A percentile compares a stretch with the other conserved stretches of the same genome.
Conservation (phyloP, 306 rosid genomes). For the barrel medic (Medicago truncatula) region MtrunA17r5.0-ANR NC_053045.1:7569501-7570000, state of each 20-base stretch:
- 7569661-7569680: conserved; percentile 47
- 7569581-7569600: conserved; percentile 49
- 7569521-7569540: conserved; percentile 97
- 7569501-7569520: conserved; percentile 92
- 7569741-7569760: conserved; percentile 88
- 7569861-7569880: conserved; percentile 69
- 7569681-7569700: conserved; percentile 40
- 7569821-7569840: too few relatives aligned
- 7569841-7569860: too few relatives aligned
- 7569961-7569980: conserved; percentile 58
- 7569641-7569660: conserved; percentile 36
- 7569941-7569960: conserved; percentile 89
- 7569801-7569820: conserved; percentile 20
- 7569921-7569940: conserved; percentile 75
- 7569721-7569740: conserved; percentile 74
- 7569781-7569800: conserved; percentile 41
- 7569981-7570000: not conserved
- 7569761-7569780: conserved; percentile 96
- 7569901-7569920: conserved; percentile 81
- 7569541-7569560: conserved; percentile 92
- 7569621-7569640: conserved; percentile 58
- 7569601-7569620: conserved; percentile 65
- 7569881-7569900: conserved; percentile 74
- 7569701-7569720: conserved; percentile 54
- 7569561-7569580: conserved; percentile 58